These are phyloP conservation scores for Rhizophagus clarus DNA, from an alignment of 192 early-diverging fungal species.

Conservation along the genomic window DNA sequence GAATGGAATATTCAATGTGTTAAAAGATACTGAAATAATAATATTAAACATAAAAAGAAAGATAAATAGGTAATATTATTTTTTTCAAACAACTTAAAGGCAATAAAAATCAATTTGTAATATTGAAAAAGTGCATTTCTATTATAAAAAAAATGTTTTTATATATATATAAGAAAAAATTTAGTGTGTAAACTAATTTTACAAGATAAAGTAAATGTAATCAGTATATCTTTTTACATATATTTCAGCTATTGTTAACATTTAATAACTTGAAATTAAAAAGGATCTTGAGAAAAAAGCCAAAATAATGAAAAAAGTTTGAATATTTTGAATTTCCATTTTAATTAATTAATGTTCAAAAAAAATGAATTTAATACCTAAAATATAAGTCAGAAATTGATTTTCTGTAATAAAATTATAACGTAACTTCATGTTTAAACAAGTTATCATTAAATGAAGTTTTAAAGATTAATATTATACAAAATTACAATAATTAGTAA, in stretches of 20 bases:
- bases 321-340: not conserved
- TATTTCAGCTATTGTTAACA: not conserved
- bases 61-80: not conserved
- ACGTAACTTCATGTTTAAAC: not conserved
- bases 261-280: slow-evolving; percentile 4
- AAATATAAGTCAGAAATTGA: not conserved
- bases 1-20: not conserved
- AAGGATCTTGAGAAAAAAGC: too few relatives aligned
- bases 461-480: too few relatives aligned
- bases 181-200: not conserved
- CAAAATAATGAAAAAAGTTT: not conserved
- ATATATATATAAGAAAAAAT: not conserved
- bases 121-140: too few relatives aligned
- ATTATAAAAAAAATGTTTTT: not conserved
- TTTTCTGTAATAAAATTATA: not conserved
- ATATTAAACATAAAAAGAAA: not conserved
- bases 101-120: too few relatives aligned
- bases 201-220: not conserved
- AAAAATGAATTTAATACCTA: not conserved
- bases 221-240: not conserved
- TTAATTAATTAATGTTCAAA: not conserved
- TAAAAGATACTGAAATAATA: not conserved
- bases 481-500: too few relatives aligned
- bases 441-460: too few relatives aligned
- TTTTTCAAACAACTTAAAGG: too few relatives aligned